Evolutionary conservation across 2,329 filamentous ascomycete genomes (phyloP), one percentile per base, ranked within the genome.

Genomic region (Pseudogymnoascus sp.): DNA sequence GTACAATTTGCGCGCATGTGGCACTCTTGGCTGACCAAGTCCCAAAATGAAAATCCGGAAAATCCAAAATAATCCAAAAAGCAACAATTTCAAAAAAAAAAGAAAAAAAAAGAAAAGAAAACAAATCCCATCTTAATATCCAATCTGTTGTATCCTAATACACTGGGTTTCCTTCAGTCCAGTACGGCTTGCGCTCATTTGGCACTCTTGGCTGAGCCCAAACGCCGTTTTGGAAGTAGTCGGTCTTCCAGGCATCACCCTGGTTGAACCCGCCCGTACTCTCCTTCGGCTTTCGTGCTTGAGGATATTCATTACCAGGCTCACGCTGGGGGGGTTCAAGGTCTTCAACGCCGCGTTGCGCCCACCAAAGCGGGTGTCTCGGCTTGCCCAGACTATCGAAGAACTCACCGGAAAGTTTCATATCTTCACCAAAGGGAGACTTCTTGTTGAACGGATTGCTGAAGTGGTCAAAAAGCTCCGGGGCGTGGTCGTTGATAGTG

Each of bases 221-320:
- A 28, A 54, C 9, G 47, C 47, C 47, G 9, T 54, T 54, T 16
- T 54, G 47, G 1, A 5, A 54, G 28, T 54, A 54, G n/a, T 54
- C 47, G 16, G 47, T 54, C n/a, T 54, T 54, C 47, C 47, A 54
- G 28, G n/a, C 47, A 18, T 54, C 47, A 18, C 47, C 47, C 16
- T 54, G 47, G n/a, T 12, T 1, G 32, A 54, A 54, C 5, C 47
- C 47, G n/a, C 1, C 25, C n/a, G n/a, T n/a, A 6, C 1, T 0
- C 2, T 30, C 25, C 25, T 32, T 32, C 11, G 47, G 47, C 11
- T 30, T 16, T 9, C 4, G 25, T 7, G 9, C n/a, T 54, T 8
- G 5, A 32, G 28, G 25, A 9, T 9, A 54, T 54, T 32, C 22
- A 22, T 50, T 2, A 8, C 22, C 43, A n/a, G 43, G n/a, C 22